A percentile compares a stretch with the other conserved stretches of the same genome.
These are phyloP conservation scores for Colletotrichum sp. DNA, from an alignment of 2,329 filamentous ascomycete genomes.

Conservation along the genomic window DNA sequence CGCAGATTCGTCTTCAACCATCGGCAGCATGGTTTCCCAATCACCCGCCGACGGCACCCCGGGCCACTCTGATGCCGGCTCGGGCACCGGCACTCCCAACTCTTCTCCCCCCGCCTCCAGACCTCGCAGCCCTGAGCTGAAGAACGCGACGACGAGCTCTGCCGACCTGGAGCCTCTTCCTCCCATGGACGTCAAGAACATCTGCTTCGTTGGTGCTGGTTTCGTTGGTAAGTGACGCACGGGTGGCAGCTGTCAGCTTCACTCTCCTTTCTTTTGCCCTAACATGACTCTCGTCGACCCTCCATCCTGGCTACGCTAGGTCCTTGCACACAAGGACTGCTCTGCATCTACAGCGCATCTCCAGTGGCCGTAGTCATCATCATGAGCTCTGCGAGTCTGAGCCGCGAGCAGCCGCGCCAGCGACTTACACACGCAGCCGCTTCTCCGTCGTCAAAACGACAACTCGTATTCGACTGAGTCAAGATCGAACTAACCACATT, in stretches of 20 bases:
- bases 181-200: constrained; percentile 44
- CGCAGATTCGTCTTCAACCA: constrained; percentile 15
- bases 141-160: background rate
- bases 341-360: background rate
- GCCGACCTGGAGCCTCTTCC: constrained; percentile 13
- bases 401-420: background rate
- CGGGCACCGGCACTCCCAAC: constrained; percentile 20
- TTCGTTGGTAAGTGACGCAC: constrained; percentile 69
- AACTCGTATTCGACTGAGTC: background rate
- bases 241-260: background rate
- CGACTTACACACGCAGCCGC: background rate
- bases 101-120: constrained; percentile 22
- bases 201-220: constrained; percentile 78
- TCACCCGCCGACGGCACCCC: constrained; percentile 10
- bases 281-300: background rate
- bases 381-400: background rate
- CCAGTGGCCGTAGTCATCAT: background rate
- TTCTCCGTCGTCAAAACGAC: background rate
- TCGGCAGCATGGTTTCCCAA: constrained; percentile 17
- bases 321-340: background rate
- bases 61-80: constrained; percentile 20
- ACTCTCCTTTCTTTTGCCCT: background rate
- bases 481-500: background rate
- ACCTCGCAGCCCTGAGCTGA: constrained; percentile 20
- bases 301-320: background rate